Conservation (phyloP, 306 rosid species). For the Carpinus viminea region DNA sequence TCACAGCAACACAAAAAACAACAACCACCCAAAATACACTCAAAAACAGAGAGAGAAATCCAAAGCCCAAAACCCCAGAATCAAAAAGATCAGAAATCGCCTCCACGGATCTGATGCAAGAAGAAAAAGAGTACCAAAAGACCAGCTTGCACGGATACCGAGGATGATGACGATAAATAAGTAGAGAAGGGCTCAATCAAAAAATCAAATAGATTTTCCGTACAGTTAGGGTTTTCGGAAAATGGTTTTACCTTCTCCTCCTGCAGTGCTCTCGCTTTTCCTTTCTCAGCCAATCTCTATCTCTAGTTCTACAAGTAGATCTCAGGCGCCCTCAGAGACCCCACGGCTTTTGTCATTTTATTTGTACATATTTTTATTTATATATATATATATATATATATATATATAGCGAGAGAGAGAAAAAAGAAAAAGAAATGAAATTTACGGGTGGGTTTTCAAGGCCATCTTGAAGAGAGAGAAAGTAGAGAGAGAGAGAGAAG, state of each 20-base stretch:
- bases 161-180: slow-evolving; percentile 31
- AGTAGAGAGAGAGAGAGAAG: neutral
- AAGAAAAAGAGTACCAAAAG: neutral
- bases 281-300: slow-evolving; percentile 39
- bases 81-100: slow-evolving; percentile 19
- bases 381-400: neutral
- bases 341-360: slow-evolving; percentile 19
- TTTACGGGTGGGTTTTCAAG: slow-evolving; percentile 25
- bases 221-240: slow-evolving; percentile 46
- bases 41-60: slow-evolving; percentile 4
- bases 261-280: slow-evolving; percentile 1
- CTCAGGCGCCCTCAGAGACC: slow-evolving; percentile 40
- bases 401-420: slow-evolving; percentile 3
- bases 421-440: neutral
- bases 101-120: slow-evolving; percentile 49
- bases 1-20: neutral
- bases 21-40: slow-evolving; percentile 17
- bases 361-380: slow-evolving; percentile 7
- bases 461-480: slow-evolving; percentile 53
- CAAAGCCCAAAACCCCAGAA: slow-evolving; percentile 10
- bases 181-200: slow-evolving; percentile 19
- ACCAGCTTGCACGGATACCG: slow-evolving; percentile 26
- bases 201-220: neutral
- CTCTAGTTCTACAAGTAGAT: slow-evolving; percentile 44
- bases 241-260: slow-evolving; percentile 26